Percentiles rank a stretch among this genome's conserved stretches.
Conservation (phyloP, 768 basidiomycete genomes). For the Auricularia cornea region DNA sequence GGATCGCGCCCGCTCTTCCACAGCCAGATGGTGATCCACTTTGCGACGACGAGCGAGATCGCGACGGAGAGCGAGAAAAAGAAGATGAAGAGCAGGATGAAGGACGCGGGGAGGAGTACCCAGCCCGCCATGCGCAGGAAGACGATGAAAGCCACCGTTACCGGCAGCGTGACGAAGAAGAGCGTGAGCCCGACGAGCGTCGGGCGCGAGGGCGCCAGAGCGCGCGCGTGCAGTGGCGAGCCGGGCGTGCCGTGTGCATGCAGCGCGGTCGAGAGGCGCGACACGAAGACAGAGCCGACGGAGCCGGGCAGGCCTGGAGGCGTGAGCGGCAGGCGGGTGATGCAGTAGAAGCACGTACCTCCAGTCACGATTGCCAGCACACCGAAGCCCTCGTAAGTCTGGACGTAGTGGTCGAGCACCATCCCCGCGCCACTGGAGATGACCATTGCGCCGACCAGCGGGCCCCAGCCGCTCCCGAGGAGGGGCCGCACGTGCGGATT, state of each 20-base stretch:
- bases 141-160: slow-evolving; percentile 66
- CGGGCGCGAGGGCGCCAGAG: slow-evolving; percentile 25
- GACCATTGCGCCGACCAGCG: slow-evolving; percentile 83
- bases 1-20: slow-evolving; percentile 78
- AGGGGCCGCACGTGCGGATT: slow-evolving; percentile 67
- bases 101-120: slow-evolving; percentile 62
- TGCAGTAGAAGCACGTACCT: slow-evolving; percentile 53
- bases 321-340: too few relatives aligned
- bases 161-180: slow-evolving; percentile 65
- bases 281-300: slow-evolving; percentile 85
- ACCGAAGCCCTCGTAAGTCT: slow-evolving; percentile 79
- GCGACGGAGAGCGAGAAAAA: slow-evolving; percentile 72
- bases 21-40: slow-evolving; percentile 58
- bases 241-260: slow-evolving; percentile 39
- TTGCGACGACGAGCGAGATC: slow-evolving; percentile 61
- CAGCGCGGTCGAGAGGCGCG: slow-evolving; percentile 80
- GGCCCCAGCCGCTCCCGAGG: slow-evolving; percentile 79
- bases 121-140: slow-evolving; percentile 64
- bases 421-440: slow-evolving; percentile 86
- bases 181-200: slow-evolving; percentile 60
- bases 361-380: slow-evolving; percentile 82
- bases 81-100: slow-evolving; percentile 54
- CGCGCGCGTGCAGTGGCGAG: slow-evolving; percentile 8
- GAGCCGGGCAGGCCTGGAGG: slow-evolving; percentile 69
- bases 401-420: slow-evolving; percentile 84